Base-by-base conservation (phyloP, 1,139 yeast species). In the Scheffersomyces illinoinensis region DNA sequence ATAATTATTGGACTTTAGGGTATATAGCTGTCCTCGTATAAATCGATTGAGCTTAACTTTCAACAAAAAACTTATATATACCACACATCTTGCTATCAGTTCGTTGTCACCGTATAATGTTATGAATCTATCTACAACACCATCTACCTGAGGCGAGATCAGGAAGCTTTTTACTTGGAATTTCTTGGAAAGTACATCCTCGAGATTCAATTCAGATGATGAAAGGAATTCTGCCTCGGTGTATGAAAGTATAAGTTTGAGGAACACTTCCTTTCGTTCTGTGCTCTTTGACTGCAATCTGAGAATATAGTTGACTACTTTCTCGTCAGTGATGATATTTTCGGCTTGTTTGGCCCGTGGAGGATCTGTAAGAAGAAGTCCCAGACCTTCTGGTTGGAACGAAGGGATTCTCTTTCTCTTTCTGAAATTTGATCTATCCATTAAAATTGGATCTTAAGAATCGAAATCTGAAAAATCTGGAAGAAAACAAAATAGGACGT, bases 1-100 rank as follows among this genome's bases (percentile, higher is more conserved):
- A 58, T 74, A 78, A 58, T 69, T 71, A 10, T 67, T 57, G 0
- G 82, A 76, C 57, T 77, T 78, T 52, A 79, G 69, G 0, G 78
- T 76, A 57, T 66, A 68, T 12, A 59, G 50, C 51, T 69, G 71
- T 20, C 58, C 55, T 18, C 65, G 58, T 24, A 64, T 55, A 39
- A 72, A 55, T 54, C 72, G 71, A 62, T 77, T 76, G 43, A 76
- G 55, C 47, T 66, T 66, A 2, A 71, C 72, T 53, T 62, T 64
- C 23, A 72, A 56, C 0, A 68, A 47, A 60, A 65, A 76, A 2
- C 73, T 61, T 24, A 72, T 47, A 57, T 60, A 76, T 12, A 71
- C 63, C 2, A 70, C 68, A 0, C 75, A 68, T 55, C 68, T 71
- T 2, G 74, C 63, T 1, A 72, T 65, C 0, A 68, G 61, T 3